phyloP scores from a whole-genome alignment of 345 rosid species.

The Eucalyptus curtisii region DNA sequence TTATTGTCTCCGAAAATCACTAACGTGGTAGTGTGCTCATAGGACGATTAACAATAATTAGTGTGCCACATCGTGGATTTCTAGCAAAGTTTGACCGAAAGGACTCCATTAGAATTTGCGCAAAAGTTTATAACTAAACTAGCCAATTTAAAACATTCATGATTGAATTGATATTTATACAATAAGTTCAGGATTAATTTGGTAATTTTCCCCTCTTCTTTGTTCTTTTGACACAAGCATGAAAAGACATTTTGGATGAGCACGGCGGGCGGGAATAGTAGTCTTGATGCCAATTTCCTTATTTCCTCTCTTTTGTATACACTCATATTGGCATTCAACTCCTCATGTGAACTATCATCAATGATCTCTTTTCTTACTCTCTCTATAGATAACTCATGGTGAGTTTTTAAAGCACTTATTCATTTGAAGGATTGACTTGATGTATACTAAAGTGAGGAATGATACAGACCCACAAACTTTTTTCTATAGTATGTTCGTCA shows the following conservation, averaged over 20 bases:
- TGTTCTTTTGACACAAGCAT: no score
- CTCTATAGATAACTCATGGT: not conserved
- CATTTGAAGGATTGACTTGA: not conserved
- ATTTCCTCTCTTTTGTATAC: no score
- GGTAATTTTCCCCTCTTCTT: not conserved
- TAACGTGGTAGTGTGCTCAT: fast-evolving
- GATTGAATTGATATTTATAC: not conserved
- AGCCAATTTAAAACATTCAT: not conserved
- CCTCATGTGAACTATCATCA: not conserved
- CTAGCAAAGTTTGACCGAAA: not conserved
- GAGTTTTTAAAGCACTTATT: not conserved
- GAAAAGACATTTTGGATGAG: not conserved
- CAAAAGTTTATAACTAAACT: not conserved
- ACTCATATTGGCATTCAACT: no score
- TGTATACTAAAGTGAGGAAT: not conserved
- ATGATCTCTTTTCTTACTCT: not conserved
- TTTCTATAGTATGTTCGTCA: not conserved
- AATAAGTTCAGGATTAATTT: not conserved
- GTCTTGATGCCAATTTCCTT: not conserved
- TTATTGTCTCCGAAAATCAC: not conserved
- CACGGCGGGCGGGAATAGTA: no score
- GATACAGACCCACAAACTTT: not conserved
- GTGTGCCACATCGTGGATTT: fast-evolving
- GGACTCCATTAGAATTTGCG: fast-evolving
- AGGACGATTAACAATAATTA: not conserved